Evolutionary conservation across 2,329 filamentous ascomycete genomes (phyloP), one percentile per base, ranked within the genome.

Genomic region (Chaetomium sp.): DNA sequence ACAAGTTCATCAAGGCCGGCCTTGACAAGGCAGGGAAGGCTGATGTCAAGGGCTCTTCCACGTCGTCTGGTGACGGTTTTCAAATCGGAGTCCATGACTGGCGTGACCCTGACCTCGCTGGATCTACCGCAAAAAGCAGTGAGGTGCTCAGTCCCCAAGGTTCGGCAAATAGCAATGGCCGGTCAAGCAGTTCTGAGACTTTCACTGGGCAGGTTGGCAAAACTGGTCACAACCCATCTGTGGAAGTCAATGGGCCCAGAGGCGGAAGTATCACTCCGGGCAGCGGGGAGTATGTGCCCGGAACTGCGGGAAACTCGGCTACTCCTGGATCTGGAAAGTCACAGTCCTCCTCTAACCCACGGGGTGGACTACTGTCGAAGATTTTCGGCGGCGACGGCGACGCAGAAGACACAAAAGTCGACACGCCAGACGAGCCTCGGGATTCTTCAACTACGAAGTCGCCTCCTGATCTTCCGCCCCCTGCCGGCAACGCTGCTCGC

Each of bases 81-180:
- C 83, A 90, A 53, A 93, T 94, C 71, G 91, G 91, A n/a, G 87
- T 93, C 13, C 90, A 95, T 69, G 91, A 95, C 74, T 94, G 91
- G 91, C 85, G 91, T 69, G 91, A 95, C 74, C 89, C 90, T 6
- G 90, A 92, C 74, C 78, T 92, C 21, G 80, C 92, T 25, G 82
- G 81, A 1, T 74, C 71, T 31, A 63, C 66, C 23, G 31, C 47
- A 16, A 49, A 73, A 73, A 47, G 70, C 72, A 57, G 68, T 6
- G 25, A 50, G 13, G 42, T 35, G n/a, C 38, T 4, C 4, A 21
- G 38, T 9, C n/a, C 38, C 73, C 25, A 59, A 16, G 49, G 31
- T 16, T 55, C 33, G 9, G 29, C 57, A 27, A 56, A 53, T 10
- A 60, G 51, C 19, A 60, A 62, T 5, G 51, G 58, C 16, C 51